Conservation (phyloP, 306 rosid genomes). For the Casuarina glauca region DNA sequence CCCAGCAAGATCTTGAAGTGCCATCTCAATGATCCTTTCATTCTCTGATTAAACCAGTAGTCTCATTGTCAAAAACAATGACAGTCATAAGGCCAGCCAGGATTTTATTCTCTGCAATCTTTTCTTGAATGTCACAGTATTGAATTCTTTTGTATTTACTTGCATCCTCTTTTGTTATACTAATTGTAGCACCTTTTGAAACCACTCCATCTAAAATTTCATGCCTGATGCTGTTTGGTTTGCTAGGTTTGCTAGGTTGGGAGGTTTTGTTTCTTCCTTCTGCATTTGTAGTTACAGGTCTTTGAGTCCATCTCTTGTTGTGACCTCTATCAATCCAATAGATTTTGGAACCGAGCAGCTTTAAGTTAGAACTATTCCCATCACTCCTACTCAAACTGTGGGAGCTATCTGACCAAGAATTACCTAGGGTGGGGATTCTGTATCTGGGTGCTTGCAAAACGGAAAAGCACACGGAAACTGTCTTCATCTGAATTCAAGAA, state of each 20-base stretch:
- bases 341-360: slow-evolving; percentile 44
- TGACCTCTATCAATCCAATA: slow-evolving; percentile 58
- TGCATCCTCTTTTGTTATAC: slow-evolving; percentile 49
- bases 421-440: slow-evolving; percentile 54
- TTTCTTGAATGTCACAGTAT: slow-evolving; percentile 43
- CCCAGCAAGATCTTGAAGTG: slow-evolving; percentile 78
- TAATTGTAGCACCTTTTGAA: slow-evolving; percentile 45
- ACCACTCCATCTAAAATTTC: slow-evolving; percentile 56
- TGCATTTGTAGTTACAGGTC: slow-evolving; percentile 65
- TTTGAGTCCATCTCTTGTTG: slow-evolving; percentile 66
- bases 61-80: slow-evolving; percentile 72
- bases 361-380: slow-evolving; percentile 42
- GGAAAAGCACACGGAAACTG: slow-evolving; percentile 62
- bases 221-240: slow-evolving; percentile 45
- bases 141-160: slow-evolving; percentile 52
- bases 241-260: slow-evolving; percentile 30
- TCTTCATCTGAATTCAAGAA: slow-evolving; percentile 55
- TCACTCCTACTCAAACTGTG: slow-evolving; percentile 42
- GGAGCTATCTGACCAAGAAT: slow-evolving; percentile 57
- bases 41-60: slow-evolving; percentile 65
- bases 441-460: slow-evolving; percentile 67
- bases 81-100: slow-evolving; percentile 53
- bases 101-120: slow-evolving; percentile 58
- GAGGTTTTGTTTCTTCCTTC: slow-evolving; percentile 46
- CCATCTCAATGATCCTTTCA: slow-evolving; percentile 74